Evolutionary conservation across 371 early-diverging fungal species (phyloP), one percentile per base, ranked within the genome.

Genomic region (Nematocida homosporus): DNA sequence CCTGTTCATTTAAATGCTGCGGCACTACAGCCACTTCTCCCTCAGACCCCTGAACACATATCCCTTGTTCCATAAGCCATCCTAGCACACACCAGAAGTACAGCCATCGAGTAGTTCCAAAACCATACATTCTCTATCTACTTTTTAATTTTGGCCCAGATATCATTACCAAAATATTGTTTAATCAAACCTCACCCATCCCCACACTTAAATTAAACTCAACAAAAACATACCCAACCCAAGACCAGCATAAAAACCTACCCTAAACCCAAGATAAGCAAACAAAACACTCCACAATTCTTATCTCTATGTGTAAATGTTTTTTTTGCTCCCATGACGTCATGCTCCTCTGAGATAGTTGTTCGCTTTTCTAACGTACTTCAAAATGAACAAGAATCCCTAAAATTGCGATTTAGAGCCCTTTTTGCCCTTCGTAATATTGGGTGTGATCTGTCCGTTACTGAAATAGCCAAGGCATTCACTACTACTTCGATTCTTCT

Each of bases 391-490:
- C 29, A 10, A 25, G 38, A 52, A 23, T 60, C 75, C 1, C 77
- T 81, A 23, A 63, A 78, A 34, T 56, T 57, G 42, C 82, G 80
- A 76, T 83, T 81, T 66, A 79, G 97, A 78, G 91, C 94, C 6
- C 86, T 97, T 47, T 97, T 96, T 82, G 90, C 91, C 35, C 87
- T 97, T 53, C 92, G 94, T 83, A 88, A 87, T 65, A 86, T 94
- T 55, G 87, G 87, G 44, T 89, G 88, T 78, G 87, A 89, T 41
- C 84, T 86, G 44, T 56, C 79, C 5, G 88, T 90, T 25, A 88
- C 90, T 29, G 89, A 90, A 38, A 89, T 94, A 32, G 16, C 51
- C 6, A 37, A 55, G 18, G 44, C 44, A 50, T 90, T 95, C 69
- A 81, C 81, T 56, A 91, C 90, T 78, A 88, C 88, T 42, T 93